Evolutionary conservation across 2,329 filamentous ascomycete genomes (phyloP), one percentile per base, ranked within the genome.

Genomic region (Stachybotrys echinatus): DNA sequence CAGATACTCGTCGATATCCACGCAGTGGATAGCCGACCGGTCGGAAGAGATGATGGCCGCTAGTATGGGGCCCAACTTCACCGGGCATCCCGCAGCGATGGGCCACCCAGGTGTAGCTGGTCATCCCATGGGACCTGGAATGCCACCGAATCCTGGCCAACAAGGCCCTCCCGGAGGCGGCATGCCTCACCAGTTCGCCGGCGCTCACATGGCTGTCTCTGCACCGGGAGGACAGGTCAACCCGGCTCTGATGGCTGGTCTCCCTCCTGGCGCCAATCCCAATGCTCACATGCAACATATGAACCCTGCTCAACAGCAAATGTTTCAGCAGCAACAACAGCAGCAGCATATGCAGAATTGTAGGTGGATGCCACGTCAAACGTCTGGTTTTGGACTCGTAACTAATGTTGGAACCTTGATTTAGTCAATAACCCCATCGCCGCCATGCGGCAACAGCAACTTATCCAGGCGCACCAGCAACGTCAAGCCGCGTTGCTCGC

Each of bases 241-340:
- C 64, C 85, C 88, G 60, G 81, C 83, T 50, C 81, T 91, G 77
- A 89, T 92, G 86, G 80, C 74, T 55, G 84, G 80, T 51, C 89
- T 92, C 83, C 86, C 87, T 55, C 85, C 85, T 23, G 82, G 85
- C 53, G 77, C 75, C 55, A 79, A 75, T 48, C 81, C 81, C 51
- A 87, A 83, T 67, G 79, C 81, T 52, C 87, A 89, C 69, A 70
- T 91, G 59, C 84, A 86, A 62, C 88, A 92, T 63, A 65, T 91
- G 48, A 88, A 76, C 61, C 85, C 86, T 40, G 75, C 72, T 48
- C 76, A 79, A 60, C 71, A 73, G 52, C 80, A 82, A 56, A 71
- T 84, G 63, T 76, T 83, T 52, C 81, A 80, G 50, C 79, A 81
- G 53, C 74, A 75, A 34, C 27, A 34, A 14, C 27, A 34, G 43